Conservation (phyloP, 805 yeast genomes). For the Yarrowia osloensis region DNA sequence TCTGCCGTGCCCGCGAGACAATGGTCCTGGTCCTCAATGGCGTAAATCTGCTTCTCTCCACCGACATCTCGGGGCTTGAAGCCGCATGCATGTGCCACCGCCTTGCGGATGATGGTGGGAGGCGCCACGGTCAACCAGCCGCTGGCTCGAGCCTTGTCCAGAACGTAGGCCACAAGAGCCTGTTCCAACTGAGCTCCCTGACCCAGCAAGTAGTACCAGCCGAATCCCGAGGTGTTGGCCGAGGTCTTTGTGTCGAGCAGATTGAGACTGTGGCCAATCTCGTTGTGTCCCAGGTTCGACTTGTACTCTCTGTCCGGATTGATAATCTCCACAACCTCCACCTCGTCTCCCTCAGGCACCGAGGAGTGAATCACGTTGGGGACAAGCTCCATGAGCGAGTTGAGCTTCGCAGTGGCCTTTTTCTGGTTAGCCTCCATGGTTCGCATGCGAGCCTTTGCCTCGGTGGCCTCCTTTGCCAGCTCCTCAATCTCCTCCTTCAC, state of each 20-base stretch:
- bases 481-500: no score
- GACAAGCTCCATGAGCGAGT: slow-evolving; percentile 21
- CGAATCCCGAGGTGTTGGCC: slow-evolving; percentile 61
- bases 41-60: slow-evolving; percentile 80
- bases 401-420: neutral
- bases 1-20: slow-evolving; percentile 94
- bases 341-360: slow-evolving; percentile 10
- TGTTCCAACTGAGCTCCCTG: slow-evolving; percentile 89
- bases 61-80: slow-evolving; percentile 89
- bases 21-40: slow-evolving; percentile 49
- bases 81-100: slow-evolving; percentile 85
- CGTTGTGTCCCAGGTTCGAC: slow-evolving; percentile 51
- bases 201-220: slow-evolving; percentile 82
- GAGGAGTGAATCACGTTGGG: slow-evolving; percentile 18
- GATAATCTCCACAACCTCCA: slow-evolving; percentile 25
- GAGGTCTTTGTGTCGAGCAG: slow-evolving; percentile 73
- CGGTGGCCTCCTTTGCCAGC: slow-evolving; percentile 5
- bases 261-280: slow-evolving; percentile 65
- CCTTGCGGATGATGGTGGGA: slow-evolving; percentile 81
- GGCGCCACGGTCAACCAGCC: slow-evolving; percentile 78
- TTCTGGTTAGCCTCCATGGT: neutral
- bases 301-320: slow-evolving; percentile 8
- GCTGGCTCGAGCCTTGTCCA: slow-evolving; percentile 60
- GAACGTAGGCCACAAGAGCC: slow-evolving; percentile 80
- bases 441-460: neutral